Conservation (phyloP, 257 asterid genomes). For the Solanum commersonii region DNA sequence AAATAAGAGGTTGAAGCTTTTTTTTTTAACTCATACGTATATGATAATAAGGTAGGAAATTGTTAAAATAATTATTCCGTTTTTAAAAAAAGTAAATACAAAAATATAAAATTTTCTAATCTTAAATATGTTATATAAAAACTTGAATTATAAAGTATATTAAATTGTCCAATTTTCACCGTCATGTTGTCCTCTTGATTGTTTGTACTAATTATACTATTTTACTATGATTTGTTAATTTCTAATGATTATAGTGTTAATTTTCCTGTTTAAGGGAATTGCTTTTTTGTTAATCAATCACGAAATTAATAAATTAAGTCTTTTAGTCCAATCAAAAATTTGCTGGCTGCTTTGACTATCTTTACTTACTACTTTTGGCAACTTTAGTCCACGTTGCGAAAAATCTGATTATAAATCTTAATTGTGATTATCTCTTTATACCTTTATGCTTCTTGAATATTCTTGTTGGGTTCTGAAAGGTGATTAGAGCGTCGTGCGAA, state of each 20-base stretch:
- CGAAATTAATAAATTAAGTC: not conserved
- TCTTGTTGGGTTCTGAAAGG: too few relatives aligned
- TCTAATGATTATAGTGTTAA: not conserved
- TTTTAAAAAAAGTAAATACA: fast-evolving
- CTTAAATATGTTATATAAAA: not conserved
- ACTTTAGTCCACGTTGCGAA: not conserved
- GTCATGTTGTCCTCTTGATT: not conserved
- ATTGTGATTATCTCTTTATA: not conserved
- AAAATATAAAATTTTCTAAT: not conserved
- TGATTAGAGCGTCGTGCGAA: too few relatives aligned
- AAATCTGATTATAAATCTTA: not conserved
- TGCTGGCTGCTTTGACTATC: not conserved
- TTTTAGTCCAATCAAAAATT: not conserved
- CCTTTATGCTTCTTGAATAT: not conserved
- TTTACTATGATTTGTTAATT: not conserved
- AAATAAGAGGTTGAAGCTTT: not conserved
- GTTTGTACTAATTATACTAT: not conserved
- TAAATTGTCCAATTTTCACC: not conserved
- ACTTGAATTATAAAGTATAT: not conserved
- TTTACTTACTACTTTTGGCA: not conserved
- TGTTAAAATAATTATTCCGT: not conserved
- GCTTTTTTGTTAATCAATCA: not conserved
- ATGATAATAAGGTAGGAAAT: not conserved
- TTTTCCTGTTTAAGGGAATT: not conserved
- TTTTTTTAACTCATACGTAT: not conserved